Evolutionary conservation across 495 filamentous ascomycete genomes (phyloP).

Genomic region (Neurospora hispaniola): DNA sequence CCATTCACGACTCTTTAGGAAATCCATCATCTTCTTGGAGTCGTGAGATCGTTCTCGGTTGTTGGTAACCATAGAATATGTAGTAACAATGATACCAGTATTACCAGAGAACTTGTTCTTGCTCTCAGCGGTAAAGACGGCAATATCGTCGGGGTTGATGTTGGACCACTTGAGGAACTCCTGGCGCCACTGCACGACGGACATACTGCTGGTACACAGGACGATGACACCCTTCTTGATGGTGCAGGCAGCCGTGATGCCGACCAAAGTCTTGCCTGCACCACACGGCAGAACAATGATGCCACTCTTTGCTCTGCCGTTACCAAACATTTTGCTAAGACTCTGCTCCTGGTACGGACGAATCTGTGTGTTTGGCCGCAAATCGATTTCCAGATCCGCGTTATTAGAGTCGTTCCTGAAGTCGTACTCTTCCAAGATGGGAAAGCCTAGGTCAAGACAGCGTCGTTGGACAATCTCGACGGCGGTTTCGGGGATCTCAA

Average conservation of each 20-base stretch:
- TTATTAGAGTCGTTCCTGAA: conserved; percentile 91
- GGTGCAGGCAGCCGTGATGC: conserved; percentile 93
- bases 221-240: conserved; percentile 95
- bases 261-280: conserved; percentile 93
- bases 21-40: conserved; percentile 96
- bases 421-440: conserved; percentile 93
- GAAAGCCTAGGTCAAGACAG: conserved; percentile 76
- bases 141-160: conserved; percentile 85
- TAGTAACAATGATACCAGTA: conserved; percentile 92
- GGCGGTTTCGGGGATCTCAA: conserved; percentile 68
- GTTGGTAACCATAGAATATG: conserved; percentile 96
- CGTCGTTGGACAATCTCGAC: conserved; percentile 84
- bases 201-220: conserved; percentile 95
- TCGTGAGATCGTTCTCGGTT: conserved; percentile 80
- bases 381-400: conserved; percentile 81
- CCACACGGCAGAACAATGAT: conserved; percentile 97
- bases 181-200: conserved; percentile 90
- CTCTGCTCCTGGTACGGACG: conserved; percentile 94
- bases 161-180: conserved; percentile 98
- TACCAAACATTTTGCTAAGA: conserved; percentile 98
- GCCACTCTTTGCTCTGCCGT: conserved; percentile 89
- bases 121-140: conserved; percentile 88
- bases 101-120: conserved; percentile 83
- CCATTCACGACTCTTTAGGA: conserved; percentile 86
- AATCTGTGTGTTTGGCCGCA: conserved; percentile 74